These are phyloP conservation scores for Coniochaeta sp. DNA, from an alignment of 2,329 filamentous ascomycete species.

Conservation along the genomic window DNA sequence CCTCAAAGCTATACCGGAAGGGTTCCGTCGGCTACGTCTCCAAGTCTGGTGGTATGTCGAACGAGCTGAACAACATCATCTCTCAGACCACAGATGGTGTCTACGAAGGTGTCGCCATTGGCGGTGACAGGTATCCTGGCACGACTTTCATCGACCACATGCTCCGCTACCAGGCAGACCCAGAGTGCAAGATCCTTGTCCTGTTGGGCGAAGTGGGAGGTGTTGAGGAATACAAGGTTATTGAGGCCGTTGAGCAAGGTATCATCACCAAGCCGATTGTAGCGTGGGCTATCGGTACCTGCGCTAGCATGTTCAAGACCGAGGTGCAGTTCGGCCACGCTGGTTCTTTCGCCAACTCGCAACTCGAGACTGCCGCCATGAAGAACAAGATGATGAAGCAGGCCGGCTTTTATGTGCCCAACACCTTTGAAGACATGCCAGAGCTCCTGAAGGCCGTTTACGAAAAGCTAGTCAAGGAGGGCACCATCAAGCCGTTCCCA, in stretches of 20 bases:
- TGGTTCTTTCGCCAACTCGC: constrained; percentile 97
- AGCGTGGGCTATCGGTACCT: constrained; percentile 98
- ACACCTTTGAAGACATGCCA: constrained; percentile 96
- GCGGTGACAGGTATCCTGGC: constrained; percentile 96
- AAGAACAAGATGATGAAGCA: constrained; percentile 98
- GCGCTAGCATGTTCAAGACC: constrained; percentile 99
- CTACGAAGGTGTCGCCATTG: constrained; percentile 98
- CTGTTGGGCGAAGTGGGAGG: constrained; percentile 97
- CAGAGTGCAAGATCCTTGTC: constrained; percentile 94
- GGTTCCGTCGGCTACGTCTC: constrained; percentile 98
- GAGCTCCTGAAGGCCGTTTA: constrained; percentile 70
- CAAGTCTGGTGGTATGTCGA: constrained; percentile 99
- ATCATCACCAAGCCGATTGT: constrained; percentile 97
- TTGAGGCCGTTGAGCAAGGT: constrained; percentile 92
- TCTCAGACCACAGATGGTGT: constrained; percentile 95
- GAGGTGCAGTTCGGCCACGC: constrained; percentile 99
- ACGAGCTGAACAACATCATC: constrained; percentile 99
- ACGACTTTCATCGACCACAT: constrained; percentile 99
- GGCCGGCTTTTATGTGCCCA: constrained; percentile 87
- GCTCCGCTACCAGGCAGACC: constrained; percentile 91
- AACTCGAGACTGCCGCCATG: constrained; percentile 90
- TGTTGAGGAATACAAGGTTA: constrained; percentile 99
- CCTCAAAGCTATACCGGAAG: constrained; percentile 99
- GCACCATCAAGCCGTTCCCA: constrained; percentile 74
- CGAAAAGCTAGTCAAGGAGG: constrained; percentile 76